Base-by-base conservation (phyloP, 306 rosid genomes). In the Boehmeria nivea region DNA sequence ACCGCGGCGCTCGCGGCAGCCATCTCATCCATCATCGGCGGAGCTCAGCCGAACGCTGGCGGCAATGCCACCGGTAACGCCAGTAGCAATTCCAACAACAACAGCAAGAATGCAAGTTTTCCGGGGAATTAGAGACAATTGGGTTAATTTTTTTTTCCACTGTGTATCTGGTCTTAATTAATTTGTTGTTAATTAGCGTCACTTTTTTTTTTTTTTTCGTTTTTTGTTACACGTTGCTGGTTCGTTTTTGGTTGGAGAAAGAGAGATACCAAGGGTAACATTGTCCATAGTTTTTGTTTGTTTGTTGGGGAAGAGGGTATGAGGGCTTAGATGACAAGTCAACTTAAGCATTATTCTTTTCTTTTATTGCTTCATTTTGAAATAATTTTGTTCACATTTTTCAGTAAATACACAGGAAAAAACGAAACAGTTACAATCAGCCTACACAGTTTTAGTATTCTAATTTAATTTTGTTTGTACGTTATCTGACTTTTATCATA, bases 1-100 rank as follows among this genome's bases (percentile, higher is more conserved):
- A 85, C 94, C 0, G 99, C 96, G 0, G 99, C 78, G 0, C 86
- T 93, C 6, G 99, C 96, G 0, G 99, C 99, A 1, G 99, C 99
- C 12, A 87, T 93, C 73, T 78, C 93, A 45, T 85, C 96, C 63
- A 87, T 93, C 74, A 93, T 93, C 4, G 83, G 91, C 12, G 86
- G 94, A 24, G 73, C 66, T 33, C 78, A 73, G 10, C 33, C 73
- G 3, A 78, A 73, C 67, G 78, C 25, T 17, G 45, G 54, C 52
- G 61, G 36, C 44, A 26, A 15, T 12, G 43, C 2, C 63, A 43
- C 44, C 54, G 61, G 47, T 61, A 78, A 73, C 67, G 78, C 25
- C 18, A 43, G 54, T 47, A 57, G 36, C 44, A 26, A 31, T 25
- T 46, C 37, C 33, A 52, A 57, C 22, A 75, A 27, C 59, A 73